A percentile compares a stretch with the other conserved stretches of the same genome.
Conservation (phyloP, 805 yeast species). For the Nakazawaea peltata region DNA sequence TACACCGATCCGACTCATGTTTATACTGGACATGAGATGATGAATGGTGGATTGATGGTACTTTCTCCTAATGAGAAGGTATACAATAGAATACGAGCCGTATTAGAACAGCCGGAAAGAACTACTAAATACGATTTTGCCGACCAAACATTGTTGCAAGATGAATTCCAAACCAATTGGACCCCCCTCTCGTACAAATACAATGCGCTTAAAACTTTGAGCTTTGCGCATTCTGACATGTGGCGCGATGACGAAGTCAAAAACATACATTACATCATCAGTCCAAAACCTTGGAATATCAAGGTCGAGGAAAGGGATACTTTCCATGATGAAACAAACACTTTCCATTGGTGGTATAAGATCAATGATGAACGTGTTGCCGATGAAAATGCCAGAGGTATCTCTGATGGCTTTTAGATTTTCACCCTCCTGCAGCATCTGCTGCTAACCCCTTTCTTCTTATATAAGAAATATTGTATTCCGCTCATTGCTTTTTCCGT, state of each 20-base stretch:
- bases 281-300: slow-evolving; percentile 57
- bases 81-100: slow-evolving; percentile 32
- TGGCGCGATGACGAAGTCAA: slow-evolving; percentile 43
- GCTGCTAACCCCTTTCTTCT: too few species aligned
- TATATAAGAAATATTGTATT: too few species aligned
- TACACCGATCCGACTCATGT: slow-evolving; percentile 23
- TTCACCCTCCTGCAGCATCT: too few species aligned
- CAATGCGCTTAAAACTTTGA: slow-evolving; percentile 49
- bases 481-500: too few species aligned
- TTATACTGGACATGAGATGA: slow-evolving; percentile 33
- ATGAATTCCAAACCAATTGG: slow-evolving; percentile 45
- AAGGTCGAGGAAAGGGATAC: slow-evolving; percentile 14
- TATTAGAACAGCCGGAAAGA: slow-evolving; percentile 28
- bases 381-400: slow-evolving; percentile 8
- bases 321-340: slow-evolving; percentile 31
- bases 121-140: slow-evolving; percentile 43
- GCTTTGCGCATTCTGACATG: slow-evolving; percentile 32
- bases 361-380: slow-evolving; percentile 29
- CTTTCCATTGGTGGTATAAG: slow-evolving; percentile 45
- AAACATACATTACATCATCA: slow-evolving; percentile 47
- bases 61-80: slow-evolving; percentile 32
- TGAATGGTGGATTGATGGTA: slow-evolving; percentile 54
- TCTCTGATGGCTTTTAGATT: slow-evolving; percentile 6
- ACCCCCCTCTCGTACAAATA: slow-evolving; percentile 42
- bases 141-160: slow-evolving; percentile 49